Percentiles rank a stretch among this genome's conserved stretches.
These are phyloP conservation scores for Podila horticola DNA, from an alignment of 192 early-diverging fungal species.

Conservation along the genomic window DNA sequence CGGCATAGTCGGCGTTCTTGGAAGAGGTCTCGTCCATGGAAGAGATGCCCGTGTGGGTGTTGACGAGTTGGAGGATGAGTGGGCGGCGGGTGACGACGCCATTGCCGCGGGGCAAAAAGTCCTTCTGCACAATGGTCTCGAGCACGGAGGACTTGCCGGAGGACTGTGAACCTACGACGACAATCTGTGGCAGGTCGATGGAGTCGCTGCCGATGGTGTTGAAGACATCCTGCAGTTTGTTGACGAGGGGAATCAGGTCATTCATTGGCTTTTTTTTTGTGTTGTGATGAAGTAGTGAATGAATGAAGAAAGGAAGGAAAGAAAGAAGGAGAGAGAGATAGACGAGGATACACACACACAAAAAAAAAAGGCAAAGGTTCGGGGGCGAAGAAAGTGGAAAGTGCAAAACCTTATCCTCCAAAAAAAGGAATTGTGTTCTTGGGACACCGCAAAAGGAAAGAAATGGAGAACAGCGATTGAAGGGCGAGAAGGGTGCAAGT, in stretches of 20 bases:
- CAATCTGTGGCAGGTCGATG: slow-evolving; percentile 86
- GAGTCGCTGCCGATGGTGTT: slow-evolving; percentile 77
- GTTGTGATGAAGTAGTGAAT: neutral
- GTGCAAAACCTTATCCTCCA: too few species aligned
- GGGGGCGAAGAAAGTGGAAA: too few species aligned
- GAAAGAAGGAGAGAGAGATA: neutral
- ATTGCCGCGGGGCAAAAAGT: slow-evolving; percentile 95
- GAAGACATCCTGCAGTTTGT: slow-evolving; percentile 85
- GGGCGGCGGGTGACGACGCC: slow-evolving; percentile 88
- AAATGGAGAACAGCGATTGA: neutral
- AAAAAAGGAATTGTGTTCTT: neutral
- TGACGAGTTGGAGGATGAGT: slow-evolving; percentile 83
- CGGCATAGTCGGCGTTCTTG: slow-evolving; percentile 48
- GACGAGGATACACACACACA: neutral
- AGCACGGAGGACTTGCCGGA: slow-evolving; percentile 98
- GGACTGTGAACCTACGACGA: slow-evolving; percentile 89
- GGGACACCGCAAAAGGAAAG: neutral
- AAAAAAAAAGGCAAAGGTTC: neutral
- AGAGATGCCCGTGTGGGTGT: slow-evolving; percentile 47
- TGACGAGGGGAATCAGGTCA: slow-evolving; percentile 84
- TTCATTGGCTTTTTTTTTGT: slow-evolving; percentile 62
- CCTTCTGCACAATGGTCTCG: slow-evolving; percentile 97
- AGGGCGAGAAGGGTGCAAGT: too few species aligned
- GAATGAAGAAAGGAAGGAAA: neutral
- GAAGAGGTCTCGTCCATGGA: slow-evolving; percentile 17